phyloP scores from a whole-genome alignment of 2,329 filamentous ascomycete species.

The Apiospora marii region DNA sequence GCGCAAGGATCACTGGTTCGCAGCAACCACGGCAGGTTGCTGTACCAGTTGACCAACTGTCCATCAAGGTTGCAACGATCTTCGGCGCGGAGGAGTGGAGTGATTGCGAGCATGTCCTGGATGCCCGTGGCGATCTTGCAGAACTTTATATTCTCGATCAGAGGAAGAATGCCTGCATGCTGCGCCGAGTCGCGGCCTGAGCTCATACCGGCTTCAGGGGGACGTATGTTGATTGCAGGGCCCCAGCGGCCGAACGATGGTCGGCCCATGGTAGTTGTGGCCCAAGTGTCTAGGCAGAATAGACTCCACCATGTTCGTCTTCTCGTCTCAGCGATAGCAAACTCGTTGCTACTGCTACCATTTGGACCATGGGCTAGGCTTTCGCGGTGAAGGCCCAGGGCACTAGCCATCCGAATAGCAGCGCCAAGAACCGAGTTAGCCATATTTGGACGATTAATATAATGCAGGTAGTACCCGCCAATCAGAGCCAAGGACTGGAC shows the following conservation, averaged over 20 bases:
- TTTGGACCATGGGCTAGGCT: slow-evolving; percentile 48
- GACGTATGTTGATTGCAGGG: slow-evolving; percentile 70
- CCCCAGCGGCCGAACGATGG: slow-evolving; percentile 74
- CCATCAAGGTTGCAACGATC: slow-evolving; percentile 73
- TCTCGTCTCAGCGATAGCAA: slow-evolving; percentile 66
- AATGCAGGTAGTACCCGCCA: slow-evolving; percentile 80
- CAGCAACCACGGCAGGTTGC: slow-evolving; percentile 71
- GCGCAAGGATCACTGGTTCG: slow-evolving; percentile 72
- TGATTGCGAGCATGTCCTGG: slow-evolving; percentile 76
- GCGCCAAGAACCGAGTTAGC: slow-evolving; percentile 77
- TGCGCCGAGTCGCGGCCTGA: slow-evolving; percentile 60
- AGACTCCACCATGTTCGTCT: slow-evolving; percentile 78
- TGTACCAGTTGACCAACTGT: slow-evolving; percentile 76
- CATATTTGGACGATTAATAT: slow-evolving; percentile 79
- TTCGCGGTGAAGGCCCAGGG: slow-evolving; percentile 76
- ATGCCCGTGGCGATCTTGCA: slow-evolving; percentile 81
- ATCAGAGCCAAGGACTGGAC: slow-evolving; percentile 76
- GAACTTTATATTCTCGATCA: slow-evolving; percentile 81
- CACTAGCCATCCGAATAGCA: slow-evolving; percentile 76
- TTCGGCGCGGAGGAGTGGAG: slow-evolving; percentile 70
- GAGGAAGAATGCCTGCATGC: slow-evolving; percentile 71
- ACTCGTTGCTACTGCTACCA: slow-evolving; percentile 48
- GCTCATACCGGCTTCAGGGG: slow-evolving; percentile 62
- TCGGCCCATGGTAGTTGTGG: slow-evolving; percentile 73
- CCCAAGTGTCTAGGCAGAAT: slow-evolving; percentile 79